Evolutionary conservation across 2,329 filamentous ascomycete genomes (phyloP).

Genomic region (Colletotrichum karsti): DNA sequence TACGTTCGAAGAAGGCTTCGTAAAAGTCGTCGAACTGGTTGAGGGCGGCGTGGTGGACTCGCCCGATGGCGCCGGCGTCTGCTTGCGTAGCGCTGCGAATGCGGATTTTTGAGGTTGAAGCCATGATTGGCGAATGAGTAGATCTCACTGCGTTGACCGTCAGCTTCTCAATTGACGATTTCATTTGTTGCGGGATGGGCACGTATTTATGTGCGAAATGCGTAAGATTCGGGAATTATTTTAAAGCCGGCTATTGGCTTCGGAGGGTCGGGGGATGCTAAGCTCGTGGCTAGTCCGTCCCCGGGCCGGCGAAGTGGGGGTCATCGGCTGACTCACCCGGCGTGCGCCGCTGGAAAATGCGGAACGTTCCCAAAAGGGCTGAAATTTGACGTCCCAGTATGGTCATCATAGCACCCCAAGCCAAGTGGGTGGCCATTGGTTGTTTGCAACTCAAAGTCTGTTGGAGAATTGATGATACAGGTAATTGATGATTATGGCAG

Average conservation of each 20-base stretch:
- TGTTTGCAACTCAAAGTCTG: too few relatives aligned
- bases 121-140: background rate
- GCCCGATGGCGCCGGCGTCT: conserved; percentile 26
- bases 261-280: background rate
- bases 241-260: background rate
- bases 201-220: background rate
- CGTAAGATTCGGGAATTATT: background rate
- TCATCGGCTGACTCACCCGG: background rate
- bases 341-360: background rate
- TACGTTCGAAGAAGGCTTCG: conserved; percentile 26
- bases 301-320: background rate
- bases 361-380: too few relatives aligned
- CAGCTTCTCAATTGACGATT: background rate
- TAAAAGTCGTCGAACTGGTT: conserved; percentile 31
- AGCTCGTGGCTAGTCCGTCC: background rate
- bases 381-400: too few relatives aligned
- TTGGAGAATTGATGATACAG: too few relatives aligned
- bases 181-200: background rate
- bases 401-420: too few relatives aligned
- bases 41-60: conserved; percentile 31
- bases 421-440: too few relatives aligned
- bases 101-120: background rate
- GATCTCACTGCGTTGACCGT: too few relatives aligned
- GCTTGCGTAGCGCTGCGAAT: conserved; percentile 16
- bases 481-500: too few relatives aligned